A percentile compares a stretch with the other conserved stretches of the same genome.
These are phyloP conservation scores for Corylus americana DNA, from an alignment of 306 rosid genomes.

Conservation along the genomic window DNA sequence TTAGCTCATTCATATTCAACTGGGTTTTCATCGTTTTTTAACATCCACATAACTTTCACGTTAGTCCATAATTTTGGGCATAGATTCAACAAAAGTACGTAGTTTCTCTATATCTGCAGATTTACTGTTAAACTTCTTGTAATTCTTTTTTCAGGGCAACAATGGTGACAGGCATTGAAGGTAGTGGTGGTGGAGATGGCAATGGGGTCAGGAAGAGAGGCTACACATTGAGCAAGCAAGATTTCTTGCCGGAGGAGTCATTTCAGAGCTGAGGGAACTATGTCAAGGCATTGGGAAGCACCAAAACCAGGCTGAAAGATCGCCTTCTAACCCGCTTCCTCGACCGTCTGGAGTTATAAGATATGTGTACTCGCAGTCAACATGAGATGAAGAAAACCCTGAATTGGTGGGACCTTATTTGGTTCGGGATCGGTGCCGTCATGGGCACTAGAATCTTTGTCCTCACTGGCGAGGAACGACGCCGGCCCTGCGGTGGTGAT, in stretches of 20 bases:
- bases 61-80: no score
- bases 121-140: no score
- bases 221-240: conserved; percentile 24
- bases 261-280: conserved; percentile 36
- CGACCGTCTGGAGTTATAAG: conserved; percentile 22
- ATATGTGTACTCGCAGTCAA: conserved; percentile 23
- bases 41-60: no score
- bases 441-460: conserved; percentile 37
- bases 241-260: conserved; percentile 39
- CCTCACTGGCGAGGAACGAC: conserved; percentile 15
- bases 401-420: conserved; percentile 38
- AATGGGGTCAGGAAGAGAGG: background rate
- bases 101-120: no score
- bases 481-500: conserved; percentile 32
- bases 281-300: conserved; percentile 22
- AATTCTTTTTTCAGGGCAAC: background rate
- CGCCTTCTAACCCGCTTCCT: conserved; percentile 26
- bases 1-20: no score
- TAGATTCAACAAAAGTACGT: no score
- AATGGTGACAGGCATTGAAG: conserved; percentile 5
- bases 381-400: conserved; percentile 37
- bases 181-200: background rate
- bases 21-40: no score
- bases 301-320: conserved; percentile 22
- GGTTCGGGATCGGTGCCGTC: conserved; percentile 33